phyloP scores from a whole-genome alignment of 495 filamentous ascomycete species.

The Parathielavia appendiculata region DNA sequence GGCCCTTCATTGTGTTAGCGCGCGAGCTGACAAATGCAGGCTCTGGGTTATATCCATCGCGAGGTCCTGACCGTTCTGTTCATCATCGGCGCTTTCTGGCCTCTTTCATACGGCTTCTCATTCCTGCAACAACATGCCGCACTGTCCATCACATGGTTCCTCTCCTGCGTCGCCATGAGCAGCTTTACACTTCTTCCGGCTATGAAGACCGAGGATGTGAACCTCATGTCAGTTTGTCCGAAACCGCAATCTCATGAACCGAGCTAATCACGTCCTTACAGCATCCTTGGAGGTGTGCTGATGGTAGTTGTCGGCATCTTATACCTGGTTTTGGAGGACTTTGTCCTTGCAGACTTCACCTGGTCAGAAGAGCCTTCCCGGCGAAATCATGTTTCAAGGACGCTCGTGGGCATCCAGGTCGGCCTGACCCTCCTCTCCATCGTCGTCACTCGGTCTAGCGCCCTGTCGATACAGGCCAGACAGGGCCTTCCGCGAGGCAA shows the following conservation, averaged over 20 bases:
- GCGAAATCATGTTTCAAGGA: constrained; percentile 34
- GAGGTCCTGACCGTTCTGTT: constrained; percentile 84
- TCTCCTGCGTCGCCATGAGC: constrained; percentile 78
- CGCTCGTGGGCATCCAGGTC: constrained; percentile 48
- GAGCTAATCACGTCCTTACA: constrained; percentile 39
- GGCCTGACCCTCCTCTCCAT: constrained; percentile 83
- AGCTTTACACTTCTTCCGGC: constrained; percentile 85
- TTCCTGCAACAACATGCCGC: constrained; percentile 62
- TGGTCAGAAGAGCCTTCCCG: constrained; percentile 24
- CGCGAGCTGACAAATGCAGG: constrained; percentile 32
- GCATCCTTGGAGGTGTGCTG: constrained; percentile 66
- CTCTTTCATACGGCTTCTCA: constrained; percentile 61
- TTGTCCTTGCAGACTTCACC: constrained; percentile 49
- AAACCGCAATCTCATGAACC: background rate
- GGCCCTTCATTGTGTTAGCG: background rate
- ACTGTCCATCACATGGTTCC: constrained; percentile 67
- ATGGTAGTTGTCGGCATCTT: constrained; percentile 75
- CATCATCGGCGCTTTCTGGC: constrained; percentile 70
- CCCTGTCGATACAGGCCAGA: constrained; percentile 76
- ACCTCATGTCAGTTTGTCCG: constrained; percentile 61
- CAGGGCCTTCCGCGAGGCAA: constrained; percentile 85
- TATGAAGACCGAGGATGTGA: constrained; percentile 73
- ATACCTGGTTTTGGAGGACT: constrained; percentile 79
- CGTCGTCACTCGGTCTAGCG: constrained; percentile 78
- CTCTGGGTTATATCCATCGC: constrained; percentile 79